Base-by-base conservation (phyloP, 1,139 yeast genomes). In the Diutina scorzettiae region DNA sequence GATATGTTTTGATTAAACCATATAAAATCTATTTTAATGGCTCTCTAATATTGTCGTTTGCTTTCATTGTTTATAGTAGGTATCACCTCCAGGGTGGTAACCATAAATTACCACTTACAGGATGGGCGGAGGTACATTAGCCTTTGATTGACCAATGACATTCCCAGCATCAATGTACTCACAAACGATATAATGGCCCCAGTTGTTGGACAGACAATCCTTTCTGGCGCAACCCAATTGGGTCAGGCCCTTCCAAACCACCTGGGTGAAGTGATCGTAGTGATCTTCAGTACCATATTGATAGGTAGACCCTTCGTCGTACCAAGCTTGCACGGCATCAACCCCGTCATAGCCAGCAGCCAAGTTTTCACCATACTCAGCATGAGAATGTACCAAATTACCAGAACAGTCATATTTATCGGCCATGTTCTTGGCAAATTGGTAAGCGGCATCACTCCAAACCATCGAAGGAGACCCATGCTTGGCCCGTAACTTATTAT, bases 281-380 rank as follows among this genome's bases (percentile, higher is more conserved):
- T 52, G n/a, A 16, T 30, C 23, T 17, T 42, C 40, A 9, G 39
- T 27, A 47, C 44, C 24, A 45, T 51, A 56, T 43, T 48, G 43
- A 44, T 49, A 55, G 11, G 52, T 45, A 16, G 42, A 42, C 2
- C 56, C 57, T 43, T 56, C 60, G 9, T 47, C 54, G 45, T 56
- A 56, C 60, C 86, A 79, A 29, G 79, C 76, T 47, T 74, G 76
- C 36, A 78, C 80, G 3, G 78, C 76, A 29, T 69, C 49, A 27
- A 57, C 65, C 8, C 72, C 68, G 11, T 73, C 69, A 50, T 66
- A 67, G 44, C 78, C 78, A 31, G 71, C 66, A 32, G 81, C 80
- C 53, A 76, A 65, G 59, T 55, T 56, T 42, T 56, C 60, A 12
- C 60, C 60, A 42, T 45, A 55, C 7, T 44, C 54, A 2, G 57